Evolutionary conservation across 495 filamentous ascomycete species (phyloP).

Genomic region (Xylaria flabelliformis): DNA sequence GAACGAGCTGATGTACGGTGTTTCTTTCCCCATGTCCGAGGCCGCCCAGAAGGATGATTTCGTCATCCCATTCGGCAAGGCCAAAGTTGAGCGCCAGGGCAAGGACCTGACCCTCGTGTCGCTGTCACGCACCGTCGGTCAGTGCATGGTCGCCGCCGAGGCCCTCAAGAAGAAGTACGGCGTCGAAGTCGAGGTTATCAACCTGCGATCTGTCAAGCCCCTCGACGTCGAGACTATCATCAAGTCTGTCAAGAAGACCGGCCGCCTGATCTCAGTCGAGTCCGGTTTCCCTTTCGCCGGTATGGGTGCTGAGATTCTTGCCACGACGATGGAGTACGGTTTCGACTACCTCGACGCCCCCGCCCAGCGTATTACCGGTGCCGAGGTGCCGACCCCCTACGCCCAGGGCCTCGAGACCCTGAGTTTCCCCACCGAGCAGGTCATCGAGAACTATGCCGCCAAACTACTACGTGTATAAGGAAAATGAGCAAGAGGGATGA

Average conservation of each 20-base stretch:
- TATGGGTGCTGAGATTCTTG: constrained; percentile 89
- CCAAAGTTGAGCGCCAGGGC: constrained; percentile 95
- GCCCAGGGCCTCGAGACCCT: constrained; percentile 86
- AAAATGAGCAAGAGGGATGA: neutral
- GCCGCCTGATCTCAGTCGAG: constrained; percentile 88
- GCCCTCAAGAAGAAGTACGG: constrained; percentile 94
- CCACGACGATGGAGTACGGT: constrained; percentile 93
- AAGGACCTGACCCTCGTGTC: constrained; percentile 96
- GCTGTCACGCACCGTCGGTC: constrained; percentile 93
- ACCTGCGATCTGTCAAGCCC: constrained; percentile 95
- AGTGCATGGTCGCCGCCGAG: constrained; percentile 86
- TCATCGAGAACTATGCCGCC: constrained; percentile 81
- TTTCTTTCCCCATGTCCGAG: constrained; percentile 93
- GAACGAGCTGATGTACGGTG: constrained; percentile 97
- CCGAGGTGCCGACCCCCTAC: constrained; percentile 95
- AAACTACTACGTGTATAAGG: constrained; percentile 81
- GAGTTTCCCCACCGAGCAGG: constrained; percentile 84
- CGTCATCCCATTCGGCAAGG: constrained; percentile 95
- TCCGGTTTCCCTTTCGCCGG: constrained; percentile 96
- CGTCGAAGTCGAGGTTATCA: constrained; percentile 95
- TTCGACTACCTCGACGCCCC: constrained; percentile 97
- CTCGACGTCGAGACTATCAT: constrained; percentile 94
- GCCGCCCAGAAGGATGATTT: constrained; percentile 95
- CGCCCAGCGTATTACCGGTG: constrained; percentile 90
- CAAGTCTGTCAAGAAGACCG: constrained; percentile 98